These are phyloP conservation scores for Ulota crispa DNA, from an alignment of 225 moss, liverwort and hornwort genomes.

Conservation along the genomic window DNA sequence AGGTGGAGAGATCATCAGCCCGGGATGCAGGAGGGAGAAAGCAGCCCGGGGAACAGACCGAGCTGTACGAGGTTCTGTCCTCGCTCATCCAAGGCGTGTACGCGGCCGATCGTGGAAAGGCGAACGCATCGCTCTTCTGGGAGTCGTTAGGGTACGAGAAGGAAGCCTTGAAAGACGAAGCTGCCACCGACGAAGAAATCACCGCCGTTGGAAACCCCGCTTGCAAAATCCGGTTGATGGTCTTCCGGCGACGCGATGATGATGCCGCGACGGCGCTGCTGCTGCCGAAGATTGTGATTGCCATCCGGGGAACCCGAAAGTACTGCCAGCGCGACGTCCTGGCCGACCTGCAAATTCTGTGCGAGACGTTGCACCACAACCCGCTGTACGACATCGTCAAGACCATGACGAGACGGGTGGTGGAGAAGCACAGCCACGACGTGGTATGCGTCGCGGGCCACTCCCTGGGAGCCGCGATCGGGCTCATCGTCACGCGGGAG, in stretches of 20 bases:
- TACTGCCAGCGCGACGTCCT: conserved; percentile 30
- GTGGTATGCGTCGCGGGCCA: conserved; percentile 37
- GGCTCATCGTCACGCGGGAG: conserved; percentile 37
- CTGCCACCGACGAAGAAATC: conserved; percentile 30
- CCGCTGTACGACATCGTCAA: conserved; percentile 20
- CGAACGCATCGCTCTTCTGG: conserved; percentile 7
- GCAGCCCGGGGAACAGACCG: conserved; percentile 14
- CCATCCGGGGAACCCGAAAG: conserved; percentile 35
- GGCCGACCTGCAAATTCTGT: conserved; percentile 29
- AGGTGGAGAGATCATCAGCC: neutral
- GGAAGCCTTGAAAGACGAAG: conserved; percentile 20
- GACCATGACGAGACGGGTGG: conserved; percentile 31
- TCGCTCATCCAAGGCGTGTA: conserved; percentile 32
- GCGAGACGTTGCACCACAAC: conserved; percentile 34
- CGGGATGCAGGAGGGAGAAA: neutral
- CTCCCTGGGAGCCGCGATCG: conserved; percentile 37
- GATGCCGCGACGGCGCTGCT: neutral
- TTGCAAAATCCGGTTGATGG: conserved; percentile 31
- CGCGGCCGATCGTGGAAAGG: conserved; percentile 29
- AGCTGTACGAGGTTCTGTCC: conserved; percentile 27
- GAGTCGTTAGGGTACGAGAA: conserved; percentile 21
- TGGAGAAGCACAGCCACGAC: conserved; percentile 29
- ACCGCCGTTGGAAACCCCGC: conserved; percentile 18
- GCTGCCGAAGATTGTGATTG: conserved; percentile 27
- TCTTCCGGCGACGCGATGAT: conserved; percentile 18